Evolutionary conservation across 805 yeast species (phyloP), one percentile per base, ranked within the genome.

Genomic region (Scheffersomyces stipitis): DNA sequence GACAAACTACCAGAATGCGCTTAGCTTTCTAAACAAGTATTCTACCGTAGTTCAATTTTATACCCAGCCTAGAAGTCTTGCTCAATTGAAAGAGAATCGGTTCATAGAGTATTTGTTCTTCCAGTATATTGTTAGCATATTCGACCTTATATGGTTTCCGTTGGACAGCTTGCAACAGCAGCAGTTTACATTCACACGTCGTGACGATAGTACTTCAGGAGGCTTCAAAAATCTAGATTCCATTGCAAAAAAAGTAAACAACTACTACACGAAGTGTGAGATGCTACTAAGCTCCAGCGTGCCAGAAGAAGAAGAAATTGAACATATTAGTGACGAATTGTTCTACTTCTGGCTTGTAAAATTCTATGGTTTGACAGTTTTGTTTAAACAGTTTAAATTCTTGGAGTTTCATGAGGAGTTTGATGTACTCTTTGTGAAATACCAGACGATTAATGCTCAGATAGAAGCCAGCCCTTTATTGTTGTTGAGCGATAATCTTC

Each of bases 41-140:
- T 30, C 40, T 5, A 38, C 51, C 13, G 26, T 44, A 18, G 49
- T 49, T 15, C 58, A 44, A 17, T 59, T 64, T 41, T 30, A 48
- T 14, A 45, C 48, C 13, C 64, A 58, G 26, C 62, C 64, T 5
- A 38, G 43, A 14, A 50, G 48, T 28, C 36, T 42, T 18, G 38
- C 34, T 9, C 54, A 44, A 24, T 50, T 60, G 31, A 40, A 41
- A 12, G 36, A 40, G 5, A 64, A 60, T 45, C 36, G 47, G 20
- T 60, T 47, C 44, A 38, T 64, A 22, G 66, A 65, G 44, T 56
- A 48, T 33, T 43, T 53, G 18, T 58, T 60, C 33, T 51, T 49
- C 34, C 66, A 60, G 32, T 52, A 51, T 22, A 33, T 51, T 3
- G 40, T 50, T 10, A 39, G 46, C 7, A 34, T 60, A 1, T 54